Base-by-base conservation (phyloP, 805 yeast species). In the Allodekkera sacchari region DNA sequence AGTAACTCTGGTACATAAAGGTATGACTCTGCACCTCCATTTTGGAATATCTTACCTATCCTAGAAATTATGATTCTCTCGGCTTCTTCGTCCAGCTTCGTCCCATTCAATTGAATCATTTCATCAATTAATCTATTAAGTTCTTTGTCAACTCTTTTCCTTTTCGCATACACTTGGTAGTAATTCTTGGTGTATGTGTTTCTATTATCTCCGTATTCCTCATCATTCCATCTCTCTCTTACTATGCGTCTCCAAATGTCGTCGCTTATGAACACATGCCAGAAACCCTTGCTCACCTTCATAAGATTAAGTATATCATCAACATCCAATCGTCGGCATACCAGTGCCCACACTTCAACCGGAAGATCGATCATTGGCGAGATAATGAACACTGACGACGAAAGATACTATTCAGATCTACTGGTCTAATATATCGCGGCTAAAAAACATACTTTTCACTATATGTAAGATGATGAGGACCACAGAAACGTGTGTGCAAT, bases 261-360 rank as follows among this genome's bases (percentile, higher is more conserved):
- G 35, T 46, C 41, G 9, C 37, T 29, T 8, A 33, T 21, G 9
- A 49, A 27, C 12, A 18, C 25, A 7, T 12, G 10, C 27, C 33
- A 27, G 7, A 41, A 30, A 2, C 8, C 7, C 25, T 33, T 35
- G 20, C 24, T 26, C 5, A 43, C 28, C 11, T 18, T 6, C 28
- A 39, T 38, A 14, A 46, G 24, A 19, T 18, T 22, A 15, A 35
- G 27, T 6, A 41, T 27, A 24, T 48, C 50, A 4, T 9, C 20
- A 6, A 30, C 30, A 10, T 32, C 18, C 8, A 48, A 22, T 18
- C 25, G 2, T 1, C 9, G 3, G 4, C 38, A 33, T 3, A 49
- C 33, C 3, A 39, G 28, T 3, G 30, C 25, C 53, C 53, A 49
- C n/a, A 44, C 30, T 23, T 49, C 54, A 10, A 42, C 7, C 3